Evolutionary conservation across 2,329 filamentous ascomycete genomes (phyloP), one percentile per base, ranked within the genome.

Genomic region (Fusarium ambrosium): DNA sequence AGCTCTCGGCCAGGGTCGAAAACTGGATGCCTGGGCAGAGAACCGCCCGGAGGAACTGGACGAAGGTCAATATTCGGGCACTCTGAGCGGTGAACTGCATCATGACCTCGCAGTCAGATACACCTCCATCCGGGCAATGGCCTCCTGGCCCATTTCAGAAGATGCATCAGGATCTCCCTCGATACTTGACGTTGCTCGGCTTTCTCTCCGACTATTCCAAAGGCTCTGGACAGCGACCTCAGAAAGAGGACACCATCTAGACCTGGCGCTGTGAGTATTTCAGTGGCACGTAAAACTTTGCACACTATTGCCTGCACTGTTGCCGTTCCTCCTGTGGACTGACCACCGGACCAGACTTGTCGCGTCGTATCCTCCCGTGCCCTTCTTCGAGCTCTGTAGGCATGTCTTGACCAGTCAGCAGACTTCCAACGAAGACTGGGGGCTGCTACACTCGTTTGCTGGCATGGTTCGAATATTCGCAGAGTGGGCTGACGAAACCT

Each of bases 371-470:
- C 64, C 68, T 45, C 64, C 64, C 1, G 64, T 67, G 6, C 37
- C 64, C 16, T 67, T 70, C 53, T 70, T 70, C 34, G 64, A 70
- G 41, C 51, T 67, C 16, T 53, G 59, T 4, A 53, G 51, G 29
- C 34, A 70, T 34, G n/a, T 48, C 10, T 16, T 70, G 8, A 56
- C 53, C 11, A 60, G 11, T 29, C 29, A 53, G 13, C 32, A 41
- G 36, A 29, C 20, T 14, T 27, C 36, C 3, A 29, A 64, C 3
- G 60, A 64, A 2, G 68, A 70, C 29, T 10, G 55, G 16, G 29
- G 51, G 3, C 60, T 68, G 2, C 27, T 68, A 2, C 64, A 51
- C 20, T 68, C 53, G 0, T 64, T 67, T 16, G 6, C 39, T 1
- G 43, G 18, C 29, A 68, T 68, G 34, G 3, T 64, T 16, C 64